These are phyloP conservation scores for carrot (Daucus carota) DNA, from an alignment of 129 eudicot genomes.

Conservation along the genomic window DNA sequence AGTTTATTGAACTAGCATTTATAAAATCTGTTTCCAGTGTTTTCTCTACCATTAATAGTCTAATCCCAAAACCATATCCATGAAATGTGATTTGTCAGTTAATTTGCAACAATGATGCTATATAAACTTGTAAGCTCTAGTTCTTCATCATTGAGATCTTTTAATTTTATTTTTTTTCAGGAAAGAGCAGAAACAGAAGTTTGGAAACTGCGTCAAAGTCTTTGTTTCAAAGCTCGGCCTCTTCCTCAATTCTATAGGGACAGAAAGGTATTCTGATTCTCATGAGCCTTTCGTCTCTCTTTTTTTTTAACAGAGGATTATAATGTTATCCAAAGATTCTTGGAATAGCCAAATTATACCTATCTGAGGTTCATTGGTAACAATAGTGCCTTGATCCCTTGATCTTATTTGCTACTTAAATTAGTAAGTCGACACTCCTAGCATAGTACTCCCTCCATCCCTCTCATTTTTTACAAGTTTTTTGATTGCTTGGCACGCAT, in stretches of 20 bases:
- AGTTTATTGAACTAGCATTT: neutral
- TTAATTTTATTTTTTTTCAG: conserved; percentile 38
- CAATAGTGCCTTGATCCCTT: neutral
- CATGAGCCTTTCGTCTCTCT: neutral
- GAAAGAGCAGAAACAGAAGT: conserved; percentile 78
- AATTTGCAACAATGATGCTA: too few species aligned
- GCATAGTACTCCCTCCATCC: too few species aligned
- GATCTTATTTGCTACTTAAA: neutral
- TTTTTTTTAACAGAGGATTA: neutral
- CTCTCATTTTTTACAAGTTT: too few species aligned
- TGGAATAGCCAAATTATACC: neutral
- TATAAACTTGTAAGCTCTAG: too few species aligned
- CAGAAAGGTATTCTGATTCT: conserved; percentile 36
- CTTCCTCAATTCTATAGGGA: conserved; percentile 60
- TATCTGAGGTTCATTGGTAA: neutral
- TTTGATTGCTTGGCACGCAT: too few species aligned
- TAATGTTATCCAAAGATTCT: neutral
- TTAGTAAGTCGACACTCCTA: neutral
- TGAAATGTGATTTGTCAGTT: too few species aligned
- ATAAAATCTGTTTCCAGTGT: neutral
- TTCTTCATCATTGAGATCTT: too few species aligned
- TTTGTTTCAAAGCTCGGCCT: conserved; percentile 81
- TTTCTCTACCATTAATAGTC: too few species aligned
- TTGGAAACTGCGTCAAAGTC: conserved; percentile 66
- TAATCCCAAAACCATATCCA: too few species aligned